phyloP scores from a whole-genome alignment of 164 flowering plant species.

The Magnolia sinica region DNA sequence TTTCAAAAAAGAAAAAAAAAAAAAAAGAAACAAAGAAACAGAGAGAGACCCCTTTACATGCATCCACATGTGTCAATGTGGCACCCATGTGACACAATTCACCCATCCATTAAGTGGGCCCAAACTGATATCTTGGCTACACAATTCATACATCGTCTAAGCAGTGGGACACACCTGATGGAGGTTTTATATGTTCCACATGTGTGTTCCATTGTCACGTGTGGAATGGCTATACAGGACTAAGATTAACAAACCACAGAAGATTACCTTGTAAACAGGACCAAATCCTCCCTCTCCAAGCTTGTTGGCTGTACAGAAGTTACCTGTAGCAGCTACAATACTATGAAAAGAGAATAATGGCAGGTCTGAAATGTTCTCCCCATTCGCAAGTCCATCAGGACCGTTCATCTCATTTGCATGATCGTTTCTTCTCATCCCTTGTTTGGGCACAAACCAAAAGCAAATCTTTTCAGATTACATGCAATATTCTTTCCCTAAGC shows the following conservation, averaged over 20 bases:
- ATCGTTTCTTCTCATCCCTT: background rate
- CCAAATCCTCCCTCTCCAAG: constrained; percentile 23
- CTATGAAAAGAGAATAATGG: background rate
- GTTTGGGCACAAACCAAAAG: background rate
- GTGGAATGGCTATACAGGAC: background rate
- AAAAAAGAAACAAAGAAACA: too few relatives aligned
- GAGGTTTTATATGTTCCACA: background rate
- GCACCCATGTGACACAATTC: background rate
- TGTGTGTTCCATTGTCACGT: background rate
- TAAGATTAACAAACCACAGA: background rate
- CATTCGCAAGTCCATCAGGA: background rate
- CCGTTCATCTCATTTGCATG: background rate
- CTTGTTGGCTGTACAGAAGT: constrained; percentile 15
- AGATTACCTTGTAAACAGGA: constrained; percentile 12
- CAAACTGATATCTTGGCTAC: background rate
- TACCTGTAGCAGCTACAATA: constrained; percentile 7
- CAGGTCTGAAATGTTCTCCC: background rate
- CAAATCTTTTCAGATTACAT: too few relatives aligned
- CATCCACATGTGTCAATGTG: too few relatives aligned
- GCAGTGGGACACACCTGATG: background rate
- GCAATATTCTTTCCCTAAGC: too few relatives aligned
- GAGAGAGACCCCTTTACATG: too few relatives aligned
- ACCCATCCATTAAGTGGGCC: background rate
- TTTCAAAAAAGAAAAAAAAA: too few relatives aligned
- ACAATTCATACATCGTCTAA: background rate